Evolutionary conservation across 139 green algal genomes (phyloP).

Genomic region (Auxenochlorella protothecoides): DNA sequence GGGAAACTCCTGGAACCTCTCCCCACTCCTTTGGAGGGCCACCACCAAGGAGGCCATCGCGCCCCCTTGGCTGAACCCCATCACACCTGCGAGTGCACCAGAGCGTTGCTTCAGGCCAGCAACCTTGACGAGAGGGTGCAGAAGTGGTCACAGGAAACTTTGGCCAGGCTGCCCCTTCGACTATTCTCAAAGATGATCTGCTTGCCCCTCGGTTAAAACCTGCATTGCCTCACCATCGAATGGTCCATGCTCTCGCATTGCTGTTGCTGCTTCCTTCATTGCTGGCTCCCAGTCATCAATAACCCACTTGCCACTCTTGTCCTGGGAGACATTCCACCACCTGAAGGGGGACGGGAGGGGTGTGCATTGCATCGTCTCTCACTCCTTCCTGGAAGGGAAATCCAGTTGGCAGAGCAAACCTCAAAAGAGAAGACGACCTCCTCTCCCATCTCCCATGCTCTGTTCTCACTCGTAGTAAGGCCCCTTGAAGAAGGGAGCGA

Average conservation of each 20-base stretch:
- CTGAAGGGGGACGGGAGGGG: background rate
- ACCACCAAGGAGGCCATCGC: slow-evolving; percentile 20
- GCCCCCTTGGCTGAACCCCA: slow-evolving; percentile 39
- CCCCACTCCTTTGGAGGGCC: slow-evolving; percentile 22
- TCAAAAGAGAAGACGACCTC: background rate
- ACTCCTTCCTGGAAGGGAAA: background rate
- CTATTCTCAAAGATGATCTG: background rate
- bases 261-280: slow-evolving; percentile 12
- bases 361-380: background rate
- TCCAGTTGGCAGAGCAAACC: background rate
- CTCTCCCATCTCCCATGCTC: background rate
- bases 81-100: slow-evolving; percentile 23
- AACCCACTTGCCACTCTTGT: slow-evolving; percentile 7
- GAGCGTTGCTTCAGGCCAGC: background rate
- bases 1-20: slow-evolving; percentile 15
- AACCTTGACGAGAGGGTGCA: background rate
- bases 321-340: slow-evolving; percentile 36
- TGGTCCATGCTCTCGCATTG: slow-evolving; percentile 22
- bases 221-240: slow-evolving; percentile 34
- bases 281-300: slow-evolving; percentile 35
- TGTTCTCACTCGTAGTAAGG: slow-evolving; percentile 14
- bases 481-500: slow-evolving; percentile 27
- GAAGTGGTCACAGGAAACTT: background rate
- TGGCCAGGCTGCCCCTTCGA: background rate
- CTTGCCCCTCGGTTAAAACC: background rate